These are phyloP conservation scores for Kwoniella mangroviensis DNA, from an alignment of 768 basidiomycete species.

Conservation along the genomic window DNA sequence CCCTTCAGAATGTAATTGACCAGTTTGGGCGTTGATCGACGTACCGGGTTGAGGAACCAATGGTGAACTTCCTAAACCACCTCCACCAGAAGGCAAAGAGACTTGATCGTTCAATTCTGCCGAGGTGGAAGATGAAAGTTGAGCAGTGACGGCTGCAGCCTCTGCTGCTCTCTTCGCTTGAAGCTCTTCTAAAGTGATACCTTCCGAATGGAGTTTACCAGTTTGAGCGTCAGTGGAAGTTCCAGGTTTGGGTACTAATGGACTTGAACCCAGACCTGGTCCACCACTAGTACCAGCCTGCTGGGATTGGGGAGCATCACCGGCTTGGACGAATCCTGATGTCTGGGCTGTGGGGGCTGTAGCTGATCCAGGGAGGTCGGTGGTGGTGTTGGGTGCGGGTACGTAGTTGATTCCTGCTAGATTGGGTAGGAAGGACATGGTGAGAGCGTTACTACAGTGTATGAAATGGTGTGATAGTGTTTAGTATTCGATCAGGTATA, in stretches of 20 bases:
- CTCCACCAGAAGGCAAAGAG: conserved; percentile 32
- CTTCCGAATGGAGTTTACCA: conserved; percentile 45
- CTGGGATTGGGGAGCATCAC: conserved; percentile 16
- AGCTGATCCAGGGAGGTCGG: not conserved
- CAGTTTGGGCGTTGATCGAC: conserved; percentile 44
- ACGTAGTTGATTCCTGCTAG: conserved; percentile 11
- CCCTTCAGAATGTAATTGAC: conserved; percentile 43
- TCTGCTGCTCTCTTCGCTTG: conserved; percentile 39
- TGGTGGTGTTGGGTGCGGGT: conserved; percentile 4
- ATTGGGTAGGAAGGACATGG: conserved; percentile 22
- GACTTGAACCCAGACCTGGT: not conserved
- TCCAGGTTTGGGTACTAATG: conserved; percentile 47
- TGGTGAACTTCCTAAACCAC: conserved; percentile 45
- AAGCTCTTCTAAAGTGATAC: conserved; percentile 45
- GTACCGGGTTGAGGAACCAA: conserved; percentile 49
- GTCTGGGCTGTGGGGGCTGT: conserved; percentile 26
- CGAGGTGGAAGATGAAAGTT: not conserved
- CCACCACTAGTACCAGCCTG: not conserved
- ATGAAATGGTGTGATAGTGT: not conserved
- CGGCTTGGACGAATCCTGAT: conserved; percentile 32
- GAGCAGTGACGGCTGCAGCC: conserved; percentile 6
- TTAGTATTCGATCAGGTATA: too few species aligned
- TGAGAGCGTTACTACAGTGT: not conserved
- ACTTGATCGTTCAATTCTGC: conserved; percentile 12
- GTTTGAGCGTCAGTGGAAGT: conserved; percentile 41